Evolutionary conservation across 495 filamentous ascomycete genomes (phyloP).

Genomic region (Podospora sp.): DNA sequence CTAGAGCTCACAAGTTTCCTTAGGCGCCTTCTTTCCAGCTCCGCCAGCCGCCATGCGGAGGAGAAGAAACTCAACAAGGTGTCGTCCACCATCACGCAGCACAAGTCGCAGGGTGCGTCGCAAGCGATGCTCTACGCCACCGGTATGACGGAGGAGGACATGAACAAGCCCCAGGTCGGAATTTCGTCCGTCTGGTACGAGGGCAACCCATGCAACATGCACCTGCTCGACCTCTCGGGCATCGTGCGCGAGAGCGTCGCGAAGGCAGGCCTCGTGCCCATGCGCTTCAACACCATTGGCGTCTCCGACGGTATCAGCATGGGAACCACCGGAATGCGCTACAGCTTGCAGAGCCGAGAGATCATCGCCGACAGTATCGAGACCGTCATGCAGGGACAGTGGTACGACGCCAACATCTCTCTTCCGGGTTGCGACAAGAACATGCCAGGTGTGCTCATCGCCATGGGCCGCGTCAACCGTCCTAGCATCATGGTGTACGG

Average conservation of each 20-base stretch:
- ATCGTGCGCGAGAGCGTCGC: conserved; percentile 83
- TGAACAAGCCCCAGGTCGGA: conserved; percentile 93
- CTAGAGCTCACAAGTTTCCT: conserved; percentile 9
- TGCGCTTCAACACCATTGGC: conserved; percentile 97
- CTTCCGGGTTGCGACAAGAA: conserved; percentile 99
- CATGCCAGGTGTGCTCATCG: conserved; percentile 98
- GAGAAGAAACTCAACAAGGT: conserved; percentile 72
- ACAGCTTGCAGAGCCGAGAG: conserved; percentile 89
- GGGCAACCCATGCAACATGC: conserved; percentile 99
- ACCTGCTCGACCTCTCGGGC: conserved; percentile 84
- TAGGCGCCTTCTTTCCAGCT: conserved; percentile 47
- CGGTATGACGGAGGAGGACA: conserved; percentile 77
- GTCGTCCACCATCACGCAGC: conserved; percentile 85
- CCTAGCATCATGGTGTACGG: conserved; percentile 97
- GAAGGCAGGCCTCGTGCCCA: conserved; percentile 74
- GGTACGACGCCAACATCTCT: conserved; percentile 98
- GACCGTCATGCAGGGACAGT: conserved; percentile 98
- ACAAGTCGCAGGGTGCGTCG: conserved; percentile 94
- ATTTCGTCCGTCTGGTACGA: conserved; percentile 91
- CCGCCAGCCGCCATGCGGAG: conserved; percentile 45
- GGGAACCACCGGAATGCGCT: conserved; percentile 89
- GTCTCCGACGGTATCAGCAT: conserved; percentile 86
- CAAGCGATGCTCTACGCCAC: conserved; percentile 99
- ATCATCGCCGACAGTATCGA: conserved; percentile 97
- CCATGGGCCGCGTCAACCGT: conserved; percentile 93